These are phyloP conservation scores for Linanthus parryae DNA, from an alignment of 148 eudicot species.

Conservation along the genomic window DNA sequence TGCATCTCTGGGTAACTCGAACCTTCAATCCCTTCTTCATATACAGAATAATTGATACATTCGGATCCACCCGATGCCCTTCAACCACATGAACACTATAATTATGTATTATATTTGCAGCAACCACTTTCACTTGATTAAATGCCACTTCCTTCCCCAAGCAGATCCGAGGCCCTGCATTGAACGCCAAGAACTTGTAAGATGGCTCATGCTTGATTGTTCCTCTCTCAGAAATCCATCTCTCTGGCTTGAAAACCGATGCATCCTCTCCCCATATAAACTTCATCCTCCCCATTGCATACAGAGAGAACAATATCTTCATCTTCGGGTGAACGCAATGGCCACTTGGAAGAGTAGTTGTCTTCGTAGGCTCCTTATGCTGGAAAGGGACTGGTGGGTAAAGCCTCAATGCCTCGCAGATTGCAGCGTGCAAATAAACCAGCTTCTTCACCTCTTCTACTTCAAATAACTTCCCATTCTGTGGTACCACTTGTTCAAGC, in stretches of 20 bases:
- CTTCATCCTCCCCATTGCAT: conserved; percentile 33
- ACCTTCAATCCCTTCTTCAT: conserved; percentile 50
- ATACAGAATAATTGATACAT: conserved; percentile 47
- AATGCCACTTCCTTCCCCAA: conserved; percentile 37
- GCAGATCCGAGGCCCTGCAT: conserved; percentile 36
- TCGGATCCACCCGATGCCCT: conserved; percentile 25
- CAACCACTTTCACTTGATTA: conserved; percentile 39
- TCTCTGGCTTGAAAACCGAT: conserved; percentile 16
- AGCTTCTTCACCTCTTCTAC: conserved; percentile 18
- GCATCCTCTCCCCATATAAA: conserved; percentile 25
- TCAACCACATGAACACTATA: conserved; percentile 27
- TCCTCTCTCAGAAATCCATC: conserved; percentile 33
- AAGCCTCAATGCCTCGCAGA: conserved; percentile 32
- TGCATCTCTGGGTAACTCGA: conserved; percentile 26
- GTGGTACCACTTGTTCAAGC: conserved; percentile 4
- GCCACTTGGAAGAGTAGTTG: conserved; percentile 35
- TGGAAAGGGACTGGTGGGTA: conserved; percentile 44
- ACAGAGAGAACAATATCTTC: conserved; percentile 26
- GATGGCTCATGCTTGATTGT: conserved; percentile 35
- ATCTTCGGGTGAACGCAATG: conserved; percentile 26
- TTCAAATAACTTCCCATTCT: conserved; percentile 8
- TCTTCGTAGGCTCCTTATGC: conserved; percentile 27
- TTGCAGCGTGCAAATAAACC: conserved; percentile 31
- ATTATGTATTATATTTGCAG: conserved; percentile 37
- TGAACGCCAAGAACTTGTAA: conserved; percentile 30